Base-by-base conservation (phyloP, 768 basidiomycete species). In the Trametes sanguinea region DNA sequence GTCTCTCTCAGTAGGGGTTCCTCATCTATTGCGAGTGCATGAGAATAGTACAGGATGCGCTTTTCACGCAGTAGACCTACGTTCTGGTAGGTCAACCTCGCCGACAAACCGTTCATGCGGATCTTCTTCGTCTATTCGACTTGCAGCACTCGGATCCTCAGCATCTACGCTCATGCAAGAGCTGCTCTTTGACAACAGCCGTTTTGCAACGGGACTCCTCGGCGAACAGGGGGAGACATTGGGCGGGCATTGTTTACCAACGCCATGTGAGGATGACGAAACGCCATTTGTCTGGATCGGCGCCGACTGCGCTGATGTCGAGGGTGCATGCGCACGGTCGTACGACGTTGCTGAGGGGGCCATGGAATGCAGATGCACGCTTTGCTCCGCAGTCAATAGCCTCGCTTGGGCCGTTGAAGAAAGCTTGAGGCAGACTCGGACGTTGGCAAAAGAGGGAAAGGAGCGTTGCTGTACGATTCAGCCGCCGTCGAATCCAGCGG, bases 1-100 rank as follows among this genome's bases (percentile, higher is more conserved):
- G 88, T 88, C 61, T 85, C 85, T 71, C 85, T 89, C 60, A 96
- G 78, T 6, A 97, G 78, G 14, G 94, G 94, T 71, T 96, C 94
- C 61, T 91, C 84, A 60, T 79, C 84, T 88, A 68, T 61, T 40
- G 1, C 2, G 46, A 9, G 4, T 6, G 11, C 64, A 17, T 58
- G 35, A 50, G 22, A 10, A 46, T 32, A 40, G 0, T 14, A 3
- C 9, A 8, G 16, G 33, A 4, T 45, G 16, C 3, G 52, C 67
- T 37, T 58, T 33, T 14, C 61, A 39, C 16, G 11, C 7, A 32
- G n/a, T 8, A 44, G 13, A 65, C 72, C 29, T 55, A 77, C 76
- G 73, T 70, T 84, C 83, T 45, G 80, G 77, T 29, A 85, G 76
- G 54, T 83, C 76, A 30, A 85, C 71, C 45, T 86, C 82, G 17